Evolutionary conservation across 805 yeast genomes (phyloP).

Genomic region (Kodamaea leandrae): DNA sequence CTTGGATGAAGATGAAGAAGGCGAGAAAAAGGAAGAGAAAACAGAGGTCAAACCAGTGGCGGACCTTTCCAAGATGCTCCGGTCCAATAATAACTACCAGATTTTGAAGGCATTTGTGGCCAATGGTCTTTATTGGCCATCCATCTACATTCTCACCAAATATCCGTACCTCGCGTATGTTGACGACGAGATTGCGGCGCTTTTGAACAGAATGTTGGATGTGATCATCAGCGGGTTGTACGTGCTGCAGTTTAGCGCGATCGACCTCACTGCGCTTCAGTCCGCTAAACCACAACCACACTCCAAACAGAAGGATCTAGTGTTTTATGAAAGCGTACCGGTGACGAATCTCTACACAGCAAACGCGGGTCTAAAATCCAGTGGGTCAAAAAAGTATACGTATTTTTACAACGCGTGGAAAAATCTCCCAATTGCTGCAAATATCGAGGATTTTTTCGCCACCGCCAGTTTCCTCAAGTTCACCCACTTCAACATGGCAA

Average conservation of each 20-base stretch:
- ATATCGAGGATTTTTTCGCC: constrained; percentile 45
- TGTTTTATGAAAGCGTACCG: constrained; percentile 26
- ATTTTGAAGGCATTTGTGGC: constrained; percentile 54
- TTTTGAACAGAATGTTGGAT: constrained; percentile 50
- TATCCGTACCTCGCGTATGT: constrained; percentile 61
- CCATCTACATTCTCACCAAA: constrained; percentile 54
- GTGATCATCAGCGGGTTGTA: constrained; percentile 3
- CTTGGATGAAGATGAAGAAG: constrained; percentile 51
- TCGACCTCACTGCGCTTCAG: constrained; percentile 1
- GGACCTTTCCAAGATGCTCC: constrained; percentile 3
- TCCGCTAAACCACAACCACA: constrained; percentile 4
- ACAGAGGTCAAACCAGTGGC: constrained; percentile 7
- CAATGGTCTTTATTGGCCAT: constrained; percentile 61
- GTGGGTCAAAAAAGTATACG: constrained; percentile 22
- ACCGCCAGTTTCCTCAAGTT: constrained; percentile 47
- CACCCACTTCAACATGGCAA: constrained; percentile 54
- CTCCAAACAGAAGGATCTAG: constrained; percentile 24
- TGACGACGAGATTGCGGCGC: constrained; percentile 44
- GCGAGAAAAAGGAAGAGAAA: constrained; percentile 1
- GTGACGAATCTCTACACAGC: constrained; percentile 24
- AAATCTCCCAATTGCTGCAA: constrained; percentile 27
- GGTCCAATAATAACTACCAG: constrained; percentile 26
- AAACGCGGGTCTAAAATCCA: constrained; percentile 27
- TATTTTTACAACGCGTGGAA: constrained; percentile 55
- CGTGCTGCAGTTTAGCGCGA: neutral